phyloP scores from a whole-genome alignment of 177 flowering plant species.

The Vitis hybrid region DNA sequence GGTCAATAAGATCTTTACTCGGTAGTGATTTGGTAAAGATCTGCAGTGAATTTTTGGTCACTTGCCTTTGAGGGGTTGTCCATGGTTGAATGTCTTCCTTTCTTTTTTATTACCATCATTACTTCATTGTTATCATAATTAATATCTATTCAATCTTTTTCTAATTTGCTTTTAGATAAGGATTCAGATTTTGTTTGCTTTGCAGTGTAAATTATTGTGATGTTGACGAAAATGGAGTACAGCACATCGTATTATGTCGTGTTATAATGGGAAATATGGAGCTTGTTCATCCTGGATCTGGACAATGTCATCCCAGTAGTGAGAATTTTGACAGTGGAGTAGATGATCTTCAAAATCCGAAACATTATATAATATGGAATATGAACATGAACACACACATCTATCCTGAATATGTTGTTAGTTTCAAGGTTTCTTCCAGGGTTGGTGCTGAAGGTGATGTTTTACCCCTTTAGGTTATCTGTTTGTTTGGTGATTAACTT shows the following conservation, averaged over 20 bases:
- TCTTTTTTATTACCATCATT: not conserved
- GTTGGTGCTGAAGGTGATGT: slow-evolving; percentile 61
- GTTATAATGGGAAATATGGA: slow-evolving; percentile 95
- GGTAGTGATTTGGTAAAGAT: too few relatives aligned
- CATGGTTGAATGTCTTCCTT: not conserved
- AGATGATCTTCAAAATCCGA: slow-evolving; percentile 66
- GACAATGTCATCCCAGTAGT: slow-evolving; percentile 69
- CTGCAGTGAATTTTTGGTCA: not conserved
- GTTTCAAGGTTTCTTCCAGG: slow-evolving; percentile 64
- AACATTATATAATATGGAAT: slow-evolving; percentile 62
- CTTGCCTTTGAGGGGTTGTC: not conserved
- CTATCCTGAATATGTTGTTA: slow-evolving; percentile 77
- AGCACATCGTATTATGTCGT: slow-evolving; percentile 76
- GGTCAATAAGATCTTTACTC: too few relatives aligned
- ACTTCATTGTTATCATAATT: not conserved
- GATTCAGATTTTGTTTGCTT: slow-evolving; percentile 18
- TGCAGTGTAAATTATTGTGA: slow-evolving; percentile 72
- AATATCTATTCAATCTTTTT: not conserved
- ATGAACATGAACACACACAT: slow-evolving; percentile 79
- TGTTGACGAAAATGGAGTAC: slow-evolving; percentile 92
- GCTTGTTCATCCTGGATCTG: slow-evolving; percentile 56
- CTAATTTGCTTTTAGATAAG: not conserved
- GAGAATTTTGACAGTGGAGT: slow-evolving; percentile 82
- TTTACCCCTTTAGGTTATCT: slow-evolving; percentile 10
- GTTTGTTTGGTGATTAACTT: slow-evolving; percentile 3